These are phyloP conservation scores for Scheffersomyces amazonensis DNA, from an alignment of 805 yeast species.

Conservation along the genomic window DNA sequence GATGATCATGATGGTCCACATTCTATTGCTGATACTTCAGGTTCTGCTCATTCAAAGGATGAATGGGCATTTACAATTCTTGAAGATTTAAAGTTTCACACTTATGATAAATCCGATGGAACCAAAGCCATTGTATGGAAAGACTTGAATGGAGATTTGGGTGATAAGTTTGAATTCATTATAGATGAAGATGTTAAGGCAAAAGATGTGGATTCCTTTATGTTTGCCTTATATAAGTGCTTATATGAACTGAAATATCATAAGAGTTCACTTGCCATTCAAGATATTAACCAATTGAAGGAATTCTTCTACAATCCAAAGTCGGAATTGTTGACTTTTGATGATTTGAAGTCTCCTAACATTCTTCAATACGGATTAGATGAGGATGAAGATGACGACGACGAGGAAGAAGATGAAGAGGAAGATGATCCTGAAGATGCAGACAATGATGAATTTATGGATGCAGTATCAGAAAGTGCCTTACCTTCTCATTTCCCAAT, in stretches of 20 bases:
- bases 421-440: constrained; percentile 8
- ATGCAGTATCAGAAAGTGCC: constrained; percentile 7
- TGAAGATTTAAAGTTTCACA: constrained; percentile 55
- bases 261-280: constrained; percentile 44
- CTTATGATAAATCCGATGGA: constrained; percentile 51
- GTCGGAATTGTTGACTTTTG: constrained; percentile 17
- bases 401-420: constrained; percentile 9
- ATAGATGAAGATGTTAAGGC: constrained; percentile 58
- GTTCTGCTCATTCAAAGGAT: constrained; percentile 38
- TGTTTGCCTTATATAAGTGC: constrained; percentile 58
- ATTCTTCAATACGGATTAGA: constrained; percentile 5
- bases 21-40: constrained; percentile 18
- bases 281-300: constrained; percentile 43
- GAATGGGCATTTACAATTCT: constrained; percentile 72
- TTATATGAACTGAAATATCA: constrained; percentile 74
- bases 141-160: constrained; percentile 82
- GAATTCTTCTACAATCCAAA: constrained; percentile 50
- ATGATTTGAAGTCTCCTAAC: constrained; percentile 13
- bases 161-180: constrained; percentile 79
- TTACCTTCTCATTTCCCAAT: not conserved
- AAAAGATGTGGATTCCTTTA: constrained; percentile 60
- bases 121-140: constrained; percentile 69
- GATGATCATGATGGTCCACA: constrained; percentile 19
- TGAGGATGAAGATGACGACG: constrained; percentile 27
- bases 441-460: constrained; percentile 5